These are phyloP conservation scores for Pichia sp. DNA, from an alignment of 1,139 yeast genomes.

Conservation along the genomic window DNA sequence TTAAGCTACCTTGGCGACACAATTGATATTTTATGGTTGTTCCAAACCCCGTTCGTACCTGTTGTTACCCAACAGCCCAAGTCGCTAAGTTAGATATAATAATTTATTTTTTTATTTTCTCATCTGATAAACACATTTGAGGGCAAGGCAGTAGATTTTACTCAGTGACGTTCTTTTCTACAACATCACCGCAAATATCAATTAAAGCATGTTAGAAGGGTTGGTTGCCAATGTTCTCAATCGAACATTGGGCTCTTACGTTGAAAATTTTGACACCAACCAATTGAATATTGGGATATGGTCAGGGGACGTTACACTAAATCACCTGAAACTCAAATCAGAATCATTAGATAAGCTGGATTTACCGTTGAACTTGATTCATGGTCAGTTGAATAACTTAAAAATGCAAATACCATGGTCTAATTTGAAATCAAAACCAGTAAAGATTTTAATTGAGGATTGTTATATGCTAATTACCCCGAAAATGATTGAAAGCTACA, in stretches of 20 bases:
- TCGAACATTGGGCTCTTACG: slow-evolving; percentile 58
- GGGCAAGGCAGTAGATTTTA: too few relatives aligned
- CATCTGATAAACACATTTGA: too few relatives aligned
- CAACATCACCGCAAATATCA: too few relatives aligned
- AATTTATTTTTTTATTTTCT: too few relatives aligned
- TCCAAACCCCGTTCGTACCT: too few relatives aligned
- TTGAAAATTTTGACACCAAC: slow-evolving; percentile 91
- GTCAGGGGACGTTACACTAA: slow-evolving; percentile 92
- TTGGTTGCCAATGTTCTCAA: slow-evolving; percentile 47
- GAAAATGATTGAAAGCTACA: slow-evolving; percentile 41
- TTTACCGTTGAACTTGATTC: slow-evolving; percentile 81
- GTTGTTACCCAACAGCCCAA: too few relatives aligned
- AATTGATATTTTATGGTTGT: too few relatives aligned
- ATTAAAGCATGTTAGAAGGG: slow-evolving; percentile 41
- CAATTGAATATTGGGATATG: slow-evolving; percentile 94
- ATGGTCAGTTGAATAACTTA: slow-evolving; percentile 86
- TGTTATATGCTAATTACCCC: slow-evolving; percentile 81
- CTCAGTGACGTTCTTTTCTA: too few relatives aligned
- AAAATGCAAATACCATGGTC: slow-evolving; percentile 97
- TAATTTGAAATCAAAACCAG: slow-evolving; percentile 87
- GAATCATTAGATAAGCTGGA: slow-evolving; percentile 81
- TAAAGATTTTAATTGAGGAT: slow-evolving; percentile 80
- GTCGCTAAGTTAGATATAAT: too few relatives aligned
- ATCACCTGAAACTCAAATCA: slow-evolving; percentile 65
- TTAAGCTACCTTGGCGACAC: too few relatives aligned